Evolutionary conservation across 1,139 yeast genomes (phyloP).

Genomic region (Pichia sp.): DNA sequence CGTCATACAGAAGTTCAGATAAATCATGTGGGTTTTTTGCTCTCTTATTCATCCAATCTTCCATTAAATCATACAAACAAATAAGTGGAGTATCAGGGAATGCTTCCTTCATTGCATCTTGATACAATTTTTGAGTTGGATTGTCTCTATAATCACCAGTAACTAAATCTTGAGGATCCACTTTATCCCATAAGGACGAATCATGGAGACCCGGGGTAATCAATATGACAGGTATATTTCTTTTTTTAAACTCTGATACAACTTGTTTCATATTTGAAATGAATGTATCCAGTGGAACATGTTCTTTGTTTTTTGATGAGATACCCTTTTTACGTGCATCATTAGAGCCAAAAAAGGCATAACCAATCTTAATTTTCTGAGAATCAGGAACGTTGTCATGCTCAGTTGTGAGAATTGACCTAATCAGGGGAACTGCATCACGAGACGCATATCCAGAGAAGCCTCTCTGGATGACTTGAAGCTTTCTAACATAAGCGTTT

Average conservation of each 20-base stretch:
- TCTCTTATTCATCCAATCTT: conserved; percentile 6
- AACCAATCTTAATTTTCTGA: conserved; percentile 28
- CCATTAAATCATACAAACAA: conserved; percentile 39
- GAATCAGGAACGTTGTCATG: conserved; percentile 30
- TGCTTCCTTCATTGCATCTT: conserved; percentile 32
- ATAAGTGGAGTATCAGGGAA: conserved; percentile 43
- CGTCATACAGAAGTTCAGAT: conserved; percentile 32
- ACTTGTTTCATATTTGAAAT: conserved; percentile 39
- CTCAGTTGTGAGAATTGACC: conserved; percentile 41
- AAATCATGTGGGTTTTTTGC: conserved; percentile 6
- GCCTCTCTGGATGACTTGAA: conserved; percentile 57
- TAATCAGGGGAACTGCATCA: conserved; percentile 42
- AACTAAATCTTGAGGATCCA: conserved; percentile 25
- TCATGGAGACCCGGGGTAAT: conserved; percentile 64
- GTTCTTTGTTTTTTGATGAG: conserved; percentile 37
- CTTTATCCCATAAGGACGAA: conserved; percentile 31
- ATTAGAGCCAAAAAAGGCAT: conserved; percentile 72
- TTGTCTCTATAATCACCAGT: conserved; percentile 35
- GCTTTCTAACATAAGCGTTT: conserved; percentile 40
- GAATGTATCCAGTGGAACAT: conserved; percentile 46
- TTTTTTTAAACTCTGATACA: conserved; percentile 33
- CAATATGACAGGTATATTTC: conserved; percentile 42
- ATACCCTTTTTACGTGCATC: conserved; percentile 40
- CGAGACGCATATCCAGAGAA: conserved; percentile 55
- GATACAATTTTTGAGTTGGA: conserved; percentile 39